Conservation (phyloP, 495 filamentous ascomycete genomes). For the Trichodelitschia bisporula region DNA sequence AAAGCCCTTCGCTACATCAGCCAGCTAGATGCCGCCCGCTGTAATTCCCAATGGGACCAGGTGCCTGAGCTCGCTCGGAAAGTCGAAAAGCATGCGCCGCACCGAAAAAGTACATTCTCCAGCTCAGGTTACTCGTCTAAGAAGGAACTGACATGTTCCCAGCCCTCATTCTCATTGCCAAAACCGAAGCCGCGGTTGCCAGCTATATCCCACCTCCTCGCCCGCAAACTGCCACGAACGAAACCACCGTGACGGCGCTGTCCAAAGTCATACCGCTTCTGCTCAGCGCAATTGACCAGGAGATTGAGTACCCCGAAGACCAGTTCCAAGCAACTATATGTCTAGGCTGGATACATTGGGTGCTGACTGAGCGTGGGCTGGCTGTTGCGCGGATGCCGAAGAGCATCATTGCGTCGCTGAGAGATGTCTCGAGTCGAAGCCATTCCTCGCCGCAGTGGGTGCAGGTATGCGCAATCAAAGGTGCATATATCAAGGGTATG, state of each 20-base stretch:
- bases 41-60: slow-evolving; percentile 67
- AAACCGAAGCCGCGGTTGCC: slow-evolving; percentile 41
- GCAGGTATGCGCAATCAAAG: slow-evolving; percentile 54
- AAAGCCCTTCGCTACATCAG: slow-evolving; percentile 64
- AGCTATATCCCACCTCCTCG: slow-evolving; percentile 12
- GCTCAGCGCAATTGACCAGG: slow-evolving; percentile 39
- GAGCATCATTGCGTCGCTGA: too few relatives aligned
- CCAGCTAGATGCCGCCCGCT: slow-evolving; percentile 64
- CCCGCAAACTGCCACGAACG: slow-evolving; percentile 14
- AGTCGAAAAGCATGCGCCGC: slow-evolving; percentile 76
- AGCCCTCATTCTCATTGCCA: slow-evolving; percentile 58
- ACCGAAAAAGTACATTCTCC: slow-evolving; percentile 42
- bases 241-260: slow-evolving; percentile 24
- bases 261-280: slow-evolving; percentile 34
- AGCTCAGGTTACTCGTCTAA: slow-evolving; percentile 2
- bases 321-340: slow-evolving; percentile 58
- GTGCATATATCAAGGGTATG: slow-evolving; percentile 44
- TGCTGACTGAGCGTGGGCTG: slow-evolving; percentile 35
- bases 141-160: slow-evolving; percentile 2
- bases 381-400: slow-evolving; percentile 37
- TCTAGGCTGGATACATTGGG: slow-evolving; percentile 62
- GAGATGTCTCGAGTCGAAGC: too few relatives aligned
- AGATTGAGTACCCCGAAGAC: slow-evolving; percentile 34
- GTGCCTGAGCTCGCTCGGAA: slow-evolving; percentile 80
- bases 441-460: slow-evolving; percentile 45